phyloP scores from a whole-genome alignment of 2,329 filamentous ascomycete genomes.

The Botrytis medusae region DNA sequence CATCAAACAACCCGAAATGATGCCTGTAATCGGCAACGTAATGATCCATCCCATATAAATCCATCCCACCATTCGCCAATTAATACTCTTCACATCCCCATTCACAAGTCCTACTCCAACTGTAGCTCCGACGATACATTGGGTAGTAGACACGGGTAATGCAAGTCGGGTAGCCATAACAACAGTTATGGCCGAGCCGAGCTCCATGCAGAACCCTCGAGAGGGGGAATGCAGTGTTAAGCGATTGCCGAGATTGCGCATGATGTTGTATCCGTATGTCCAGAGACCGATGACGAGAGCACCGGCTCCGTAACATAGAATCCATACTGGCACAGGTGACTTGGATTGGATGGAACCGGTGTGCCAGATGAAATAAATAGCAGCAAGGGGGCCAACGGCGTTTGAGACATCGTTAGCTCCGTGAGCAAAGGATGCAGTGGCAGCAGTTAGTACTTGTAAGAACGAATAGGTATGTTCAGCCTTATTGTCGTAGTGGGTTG shows the following conservation, averaged over 20 bases:
- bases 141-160: conserved; percentile 73
- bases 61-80: conserved; percentile 70
- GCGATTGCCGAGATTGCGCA: conserved; percentile 38
- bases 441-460: conserved; percentile 53
- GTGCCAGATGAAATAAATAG: conserved; percentile 66
- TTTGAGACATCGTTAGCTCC: conserved; percentile 77
- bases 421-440: conserved; percentile 56
- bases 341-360: conserved; percentile 51
- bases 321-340: conserved; percentile 68
- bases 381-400: conserved; percentile 68
- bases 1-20: conserved; percentile 23
- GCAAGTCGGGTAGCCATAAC: conserved; percentile 70
- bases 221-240: conserved; percentile 44
- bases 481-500: conserved; percentile 67
- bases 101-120: conserved; percentile 77
- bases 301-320: conserved; percentile 4
- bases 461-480: conserved; percentile 62
- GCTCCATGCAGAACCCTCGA: conserved; percentile 68
- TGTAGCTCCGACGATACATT: conserved; percentile 78
- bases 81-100: conserved; percentile 67
- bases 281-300: conserved; percentile 58
- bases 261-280: conserved; percentile 80
- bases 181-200: conserved; percentile 74
- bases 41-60: conserved; percentile 64
- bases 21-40: conserved; percentile 22